A percentile compares a stretch with the other conserved stretches of the same genome.
Evolutionary conservation across 2,329 filamentous ascomycete genomes (phyloP).

Genomic region (Cordyceps fumosorosea): DNA sequence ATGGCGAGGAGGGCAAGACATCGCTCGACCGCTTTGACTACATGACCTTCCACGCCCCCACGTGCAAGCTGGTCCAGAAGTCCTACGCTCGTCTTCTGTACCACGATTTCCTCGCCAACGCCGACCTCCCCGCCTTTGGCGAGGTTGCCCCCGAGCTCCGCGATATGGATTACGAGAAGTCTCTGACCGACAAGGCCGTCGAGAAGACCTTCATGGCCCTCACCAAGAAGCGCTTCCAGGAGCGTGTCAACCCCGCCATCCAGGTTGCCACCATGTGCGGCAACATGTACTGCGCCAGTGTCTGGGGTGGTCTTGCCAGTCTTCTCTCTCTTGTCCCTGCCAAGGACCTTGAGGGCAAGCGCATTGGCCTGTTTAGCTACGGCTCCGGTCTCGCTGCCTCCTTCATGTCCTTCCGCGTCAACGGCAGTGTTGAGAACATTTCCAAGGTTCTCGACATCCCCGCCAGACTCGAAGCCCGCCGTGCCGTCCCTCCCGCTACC

Average conservation of each 20-base stretch:
- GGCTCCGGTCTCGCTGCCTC: constrained; percentile 67
- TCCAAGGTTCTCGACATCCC: constrained; percentile 63
- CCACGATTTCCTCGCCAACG: constrained; percentile 74
- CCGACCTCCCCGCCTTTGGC: constrained; percentile 59
- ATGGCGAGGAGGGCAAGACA: constrained; percentile 47
- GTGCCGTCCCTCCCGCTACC: constrained; percentile 59
- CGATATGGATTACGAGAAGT: constrained; percentile 73
- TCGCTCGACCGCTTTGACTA: constrained; percentile 77
- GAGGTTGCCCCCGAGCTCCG: constrained; percentile 71
- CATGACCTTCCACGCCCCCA: constrained; percentile 75
- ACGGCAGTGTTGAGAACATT: constrained; percentile 63
- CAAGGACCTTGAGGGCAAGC: constrained; percentile 61
- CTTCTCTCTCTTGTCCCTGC: constrained; percentile 59
- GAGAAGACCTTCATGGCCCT: constrained; percentile 84
- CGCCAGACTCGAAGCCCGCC: constrained; percentile 58
- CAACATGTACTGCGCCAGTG: constrained; percentile 62
- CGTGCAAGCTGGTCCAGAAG: constrained; percentile 82
- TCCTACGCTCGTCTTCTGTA: constrained; percentile 78
- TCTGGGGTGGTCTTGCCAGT: constrained; percentile 70
- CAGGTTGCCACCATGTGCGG: constrained; percentile 71
- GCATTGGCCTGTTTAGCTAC: constrained; percentile 72
- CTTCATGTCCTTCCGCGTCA: constrained; percentile 67
- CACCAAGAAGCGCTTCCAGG: constrained; percentile 77
- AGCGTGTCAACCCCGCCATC: constrained; percentile 67
- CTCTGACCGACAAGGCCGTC: constrained; percentile 71